phyloP scores from a whole-genome alignment of 768 basidiomycete species.

The Lanmaoa pseudosensibilis region DNA sequence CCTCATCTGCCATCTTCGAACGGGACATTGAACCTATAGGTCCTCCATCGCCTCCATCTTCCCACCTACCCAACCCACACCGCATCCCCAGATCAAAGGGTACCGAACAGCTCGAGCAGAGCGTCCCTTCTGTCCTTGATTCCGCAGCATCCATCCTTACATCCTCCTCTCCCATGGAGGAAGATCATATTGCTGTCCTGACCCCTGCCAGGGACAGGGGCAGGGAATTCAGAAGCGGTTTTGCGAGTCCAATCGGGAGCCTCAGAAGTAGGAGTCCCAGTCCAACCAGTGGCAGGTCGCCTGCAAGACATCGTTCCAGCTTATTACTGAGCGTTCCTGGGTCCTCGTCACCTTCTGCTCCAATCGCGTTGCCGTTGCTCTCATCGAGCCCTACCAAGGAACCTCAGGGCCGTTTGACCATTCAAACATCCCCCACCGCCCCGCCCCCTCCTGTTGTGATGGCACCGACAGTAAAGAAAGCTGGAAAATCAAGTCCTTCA shows the following conservation, averaged over 20 bases:
- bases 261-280: slow-evolving; percentile 69
- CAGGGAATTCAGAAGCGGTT: slow-evolving; percentile 45
- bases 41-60: slow-evolving; percentile 38
- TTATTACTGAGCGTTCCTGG: slow-evolving; percentile 51
- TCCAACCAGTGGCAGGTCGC: slow-evolving; percentile 44
- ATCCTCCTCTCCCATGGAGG: slow-evolving; percentile 43
- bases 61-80: slow-evolving; percentile 60
- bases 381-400: slow-evolving; percentile 31
- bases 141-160: slow-evolving; percentile 75
- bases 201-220: slow-evolving; percentile 47
- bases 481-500: slow-evolving; percentile 22
- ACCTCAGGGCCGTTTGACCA: slow-evolving; percentile 19
- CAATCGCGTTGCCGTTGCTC: slow-evolving; percentile 23
- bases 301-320: slow-evolving; percentile 39
- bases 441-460: slow-evolving; percentile 3
- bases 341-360: slow-evolving; percentile 26
- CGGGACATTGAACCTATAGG: slow-evolving; percentile 76
- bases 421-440: slow-evolving; percentile 24
- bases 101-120: slow-evolving; percentile 72
- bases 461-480: slow-evolving; percentile 4
- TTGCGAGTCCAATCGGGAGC: slow-evolving; percentile 63
- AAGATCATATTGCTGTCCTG: slow-evolving; percentile 62
- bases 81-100: slow-evolving; percentile 69
- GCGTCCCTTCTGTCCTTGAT: slow-evolving; percentile 85
- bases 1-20: slow-evolving; percentile 89